Base-by-base conservation (phyloP, 192 early-diverging fungal species). In the Backusella parvicylindrica region DNA sequence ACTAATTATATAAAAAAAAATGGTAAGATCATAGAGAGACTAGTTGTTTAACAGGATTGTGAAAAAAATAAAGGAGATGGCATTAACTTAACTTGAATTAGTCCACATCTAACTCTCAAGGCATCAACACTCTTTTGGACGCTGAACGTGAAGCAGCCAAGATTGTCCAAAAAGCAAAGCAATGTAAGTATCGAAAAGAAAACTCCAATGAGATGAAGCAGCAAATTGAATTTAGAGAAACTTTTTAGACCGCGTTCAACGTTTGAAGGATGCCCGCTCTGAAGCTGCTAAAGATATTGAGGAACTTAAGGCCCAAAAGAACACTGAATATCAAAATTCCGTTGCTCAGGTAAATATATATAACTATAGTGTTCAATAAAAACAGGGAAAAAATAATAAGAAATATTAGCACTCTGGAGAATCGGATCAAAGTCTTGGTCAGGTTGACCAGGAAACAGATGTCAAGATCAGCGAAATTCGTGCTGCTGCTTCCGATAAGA, bases 131-230 rank as follows among this genome's bases (percentile, higher is more conserved):
- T 43, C 92, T 99, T 50, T 88, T 99, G 71, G 96, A 99, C 73
- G 98, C 98, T 70, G 98, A 99, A 84, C 96, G 95, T 84, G 96
- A 96, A 78, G 96, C 97, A 26, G 89, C 94, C 71, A 93, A 91
- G 83, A 96, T 97, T 78, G 97, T 99, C 68, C 86, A 92, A 36
- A 95, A 95, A 75, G 94, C 98, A 2, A 89, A 94, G 75, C 90
- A 94, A 80, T 96, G 95, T 95, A 90, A 87, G 84, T 21, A 35
- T n/a, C n/a, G n/a, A n/a, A n/a, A 38, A 21, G 47, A 50, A 50
- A 23, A 9, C 8, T 23, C 8, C 21, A 56, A 12, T 3, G 8
- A 68, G 67, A 40, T 38, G 33, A 36, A 26, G 9, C 18, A 36
- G 23, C 3, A 23, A 38, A 38, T 11, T 38, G 37, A 38, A 3